These are phyloP conservation scores for Marchantia paleacea DNA, from an alignment of 225 moss, liverwort and hornwort species.

Conservation along the genomic window DNA sequence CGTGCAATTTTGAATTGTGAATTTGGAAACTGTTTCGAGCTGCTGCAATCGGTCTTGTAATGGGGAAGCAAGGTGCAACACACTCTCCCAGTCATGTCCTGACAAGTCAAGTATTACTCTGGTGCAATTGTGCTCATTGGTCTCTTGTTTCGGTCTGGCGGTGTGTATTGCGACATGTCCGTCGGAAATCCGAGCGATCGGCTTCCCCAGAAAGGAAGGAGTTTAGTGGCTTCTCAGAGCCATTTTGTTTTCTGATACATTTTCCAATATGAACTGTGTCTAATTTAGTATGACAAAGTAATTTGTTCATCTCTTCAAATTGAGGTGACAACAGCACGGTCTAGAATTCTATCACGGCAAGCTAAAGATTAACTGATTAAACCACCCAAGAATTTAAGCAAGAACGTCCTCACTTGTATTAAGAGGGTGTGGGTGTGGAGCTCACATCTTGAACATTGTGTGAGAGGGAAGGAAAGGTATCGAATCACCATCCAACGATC, in stretches of 20 bases:
- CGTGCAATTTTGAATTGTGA: too few relatives aligned
- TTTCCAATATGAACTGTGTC: too few relatives aligned
- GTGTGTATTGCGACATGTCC: background rate
- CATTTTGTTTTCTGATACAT: too few relatives aligned
- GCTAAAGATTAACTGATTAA: background rate
- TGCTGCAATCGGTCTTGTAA: background rate
- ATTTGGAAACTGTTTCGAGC: too few relatives aligned
- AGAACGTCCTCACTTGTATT: background rate
- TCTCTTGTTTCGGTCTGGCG: background rate
- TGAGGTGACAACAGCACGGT: background rate
- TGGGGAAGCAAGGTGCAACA: background rate
- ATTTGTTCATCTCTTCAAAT: background rate
- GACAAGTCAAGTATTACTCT: background rate
- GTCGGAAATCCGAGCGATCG: background rate
- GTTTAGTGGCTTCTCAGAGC: too few relatives aligned
- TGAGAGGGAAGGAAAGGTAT: constrained; percentile 30
- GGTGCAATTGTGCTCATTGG: background rate
- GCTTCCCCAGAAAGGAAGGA: too few relatives aligned
- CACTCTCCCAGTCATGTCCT: background rate
- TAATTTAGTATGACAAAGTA: too few relatives aligned
- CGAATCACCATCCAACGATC: constrained; percentile 70
- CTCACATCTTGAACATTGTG: background rate
- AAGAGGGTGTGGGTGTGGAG: background rate
- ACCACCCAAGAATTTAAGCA: background rate
- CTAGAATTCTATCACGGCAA: background rate